These are phyloP conservation scores for Tulasnella calospora DNA, from an alignment of 768 basidiomycete species.

Conservation along the genomic window DNA sequence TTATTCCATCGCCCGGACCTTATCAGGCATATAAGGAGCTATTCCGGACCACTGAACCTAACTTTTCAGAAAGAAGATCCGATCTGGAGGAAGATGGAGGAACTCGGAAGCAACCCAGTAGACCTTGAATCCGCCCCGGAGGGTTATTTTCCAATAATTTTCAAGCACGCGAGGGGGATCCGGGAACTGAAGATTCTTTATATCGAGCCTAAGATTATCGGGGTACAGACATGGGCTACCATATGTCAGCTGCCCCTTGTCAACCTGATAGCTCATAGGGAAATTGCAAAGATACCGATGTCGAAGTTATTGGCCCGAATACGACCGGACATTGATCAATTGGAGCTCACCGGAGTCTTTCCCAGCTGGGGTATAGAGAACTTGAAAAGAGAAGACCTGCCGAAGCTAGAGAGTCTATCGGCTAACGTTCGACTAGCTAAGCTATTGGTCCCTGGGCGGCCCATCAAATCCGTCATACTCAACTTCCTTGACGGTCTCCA, in stretches of 20 bases:
- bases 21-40: not conserved
- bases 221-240: not conserved
- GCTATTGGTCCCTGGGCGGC: not conserved
- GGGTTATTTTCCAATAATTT: not conserved
- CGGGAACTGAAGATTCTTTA: not conserved
- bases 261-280: too few species aligned
- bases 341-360: too few species aligned
- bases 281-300: too few species aligned
- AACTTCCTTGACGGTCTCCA: too few species aligned
- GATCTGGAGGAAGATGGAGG: not conserved
- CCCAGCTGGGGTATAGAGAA: too few species aligned
- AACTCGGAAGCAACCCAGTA: not conserved
- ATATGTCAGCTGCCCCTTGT: not conserved
- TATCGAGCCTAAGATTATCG: accelerated
- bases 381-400: not conserved
- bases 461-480: not conserved
- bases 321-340: too few species aligned
- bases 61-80: not conserved
- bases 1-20: not conserved
- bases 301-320: too few species aligned
- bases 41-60: not conserved
- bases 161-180: not conserved
- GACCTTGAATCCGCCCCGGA: not conserved
- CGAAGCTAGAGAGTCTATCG: not conserved
- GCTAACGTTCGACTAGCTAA: not conserved